phyloP scores from a whole-genome alignment of 2,329 filamentous ascomycete species.

The Penicillium sp. region DNA sequence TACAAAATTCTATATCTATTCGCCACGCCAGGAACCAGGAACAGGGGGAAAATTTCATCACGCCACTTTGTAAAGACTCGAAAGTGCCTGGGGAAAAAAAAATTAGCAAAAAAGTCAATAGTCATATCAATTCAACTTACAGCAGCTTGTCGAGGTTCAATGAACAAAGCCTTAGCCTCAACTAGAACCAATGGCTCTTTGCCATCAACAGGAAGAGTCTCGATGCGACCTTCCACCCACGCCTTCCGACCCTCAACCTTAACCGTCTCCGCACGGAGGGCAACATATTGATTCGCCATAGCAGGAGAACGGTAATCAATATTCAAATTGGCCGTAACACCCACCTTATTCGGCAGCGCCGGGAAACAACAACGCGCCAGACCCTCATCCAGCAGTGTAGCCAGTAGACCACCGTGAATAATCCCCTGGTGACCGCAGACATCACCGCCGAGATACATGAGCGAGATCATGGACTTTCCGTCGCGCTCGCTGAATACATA shows the following conservation, averaged over 20 bases:
- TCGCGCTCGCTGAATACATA: constrained; percentile 70
- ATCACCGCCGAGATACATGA: constrained; percentile 74
- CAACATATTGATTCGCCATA: constrained; percentile 70
- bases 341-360: constrained; percentile 78
- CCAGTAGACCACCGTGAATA: constrained; percentile 83
- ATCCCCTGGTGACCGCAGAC: constrained; percentile 89
- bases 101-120: background rate
- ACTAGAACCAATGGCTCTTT: constrained; percentile 67
- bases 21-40: constrained; percentile 18
- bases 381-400: constrained; percentile 90
- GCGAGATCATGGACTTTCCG: constrained; percentile 66
- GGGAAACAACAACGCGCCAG: constrained; percentile 84
- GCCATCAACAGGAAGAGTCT: constrained; percentile 67
- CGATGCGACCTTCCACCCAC: constrained; percentile 85
- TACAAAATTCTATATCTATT: background rate
- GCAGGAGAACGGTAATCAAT: constrained; percentile 80
- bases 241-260: constrained; percentile 91
- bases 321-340: constrained; percentile 78
- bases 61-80: constrained; percentile 28
- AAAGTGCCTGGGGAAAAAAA: constrained; percentile 20
- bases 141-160: constrained; percentile 80
- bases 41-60: constrained; percentile 4
- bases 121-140: constrained; percentile 49
- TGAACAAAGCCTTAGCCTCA: constrained; percentile 81
- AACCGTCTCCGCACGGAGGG: constrained; percentile 73